phyloP scores from a whole-genome alignment of 148 eudicot genomes.

The Diospyros kaki region DNA sequence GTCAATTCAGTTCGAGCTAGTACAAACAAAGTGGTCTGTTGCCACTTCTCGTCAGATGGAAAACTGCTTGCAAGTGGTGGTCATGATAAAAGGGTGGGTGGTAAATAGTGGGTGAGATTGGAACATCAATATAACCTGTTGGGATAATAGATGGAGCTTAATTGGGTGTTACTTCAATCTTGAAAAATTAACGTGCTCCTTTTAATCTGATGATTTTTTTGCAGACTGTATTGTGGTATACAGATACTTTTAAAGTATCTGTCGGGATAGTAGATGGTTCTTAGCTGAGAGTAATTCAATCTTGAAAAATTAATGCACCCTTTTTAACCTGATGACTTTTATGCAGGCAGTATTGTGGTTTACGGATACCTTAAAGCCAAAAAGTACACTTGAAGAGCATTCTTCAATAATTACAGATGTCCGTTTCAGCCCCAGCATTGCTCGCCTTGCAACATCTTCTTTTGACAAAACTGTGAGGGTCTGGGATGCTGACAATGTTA shows the following conservation, averaged over 20 bases:
- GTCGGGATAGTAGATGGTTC: constrained; percentile 1
- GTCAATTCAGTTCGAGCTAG: constrained; percentile 80
- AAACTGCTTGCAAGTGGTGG: constrained; percentile 94
- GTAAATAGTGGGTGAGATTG: neutral
- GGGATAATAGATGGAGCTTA: neutral
- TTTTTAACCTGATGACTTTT: constrained; percentile 8
- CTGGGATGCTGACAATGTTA: constrained; percentile 88
- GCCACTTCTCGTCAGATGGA: constrained; percentile 93
- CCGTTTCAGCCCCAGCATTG: constrained; percentile 84
- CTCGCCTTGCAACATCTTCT: constrained; percentile 89
- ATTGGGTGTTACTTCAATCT: no score
- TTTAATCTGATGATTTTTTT: no score
- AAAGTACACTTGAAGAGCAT: constrained; percentile 82
- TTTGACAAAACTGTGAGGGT: constrained; percentile 88
- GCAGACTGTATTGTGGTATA: no score
- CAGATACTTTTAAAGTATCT: neutral
- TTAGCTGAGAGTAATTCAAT: neutral
- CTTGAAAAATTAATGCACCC: neutral
- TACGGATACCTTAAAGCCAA: constrained; percentile 69
- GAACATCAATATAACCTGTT: no score
- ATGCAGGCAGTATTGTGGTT: constrained; percentile 82
- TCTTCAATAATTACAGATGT: constrained; percentile 74
- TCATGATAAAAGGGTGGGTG: constrained; percentile 77
- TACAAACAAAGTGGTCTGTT: constrained; percentile 68
- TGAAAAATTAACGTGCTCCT: no score